Percentiles rank a stretch among this genome's conserved stretches.
Conservation (phyloP, 2,329 filamentous ascomycete genomes). For the Xylariales sp. region DNA sequence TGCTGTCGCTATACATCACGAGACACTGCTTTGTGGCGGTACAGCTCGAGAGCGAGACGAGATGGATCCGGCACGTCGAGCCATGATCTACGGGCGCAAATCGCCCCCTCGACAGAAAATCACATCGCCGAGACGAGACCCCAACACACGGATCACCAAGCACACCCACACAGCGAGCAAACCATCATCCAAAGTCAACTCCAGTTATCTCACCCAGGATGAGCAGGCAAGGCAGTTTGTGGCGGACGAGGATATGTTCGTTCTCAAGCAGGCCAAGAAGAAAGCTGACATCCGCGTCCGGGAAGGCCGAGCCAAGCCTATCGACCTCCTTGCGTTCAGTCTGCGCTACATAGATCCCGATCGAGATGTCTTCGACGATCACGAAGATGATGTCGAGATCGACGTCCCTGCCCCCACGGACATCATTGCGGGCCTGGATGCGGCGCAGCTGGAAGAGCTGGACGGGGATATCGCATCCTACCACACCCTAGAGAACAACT, state of each 20-base stretch:
- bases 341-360: conserved; percentile 83
- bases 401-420: conserved; percentile 75
- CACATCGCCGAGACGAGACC: conserved; percentile 51
- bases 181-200: conserved; percentile 22
- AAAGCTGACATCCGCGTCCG: conserved; percentile 94
- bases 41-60: too few relatives aligned
- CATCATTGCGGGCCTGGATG: conserved; percentile 70
- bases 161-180: conserved; percentile 27
- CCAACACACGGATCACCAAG: conserved; percentile 54
- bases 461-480: conserved; percentile 81
- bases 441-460: conserved; percentile 66
- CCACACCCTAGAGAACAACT: conserved; percentile 72
- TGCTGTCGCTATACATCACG: too few relatives aligned
- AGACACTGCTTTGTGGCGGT: too few relatives aligned
- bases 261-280: conserved; percentile 94
- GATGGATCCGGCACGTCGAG: conserved; percentile 53
- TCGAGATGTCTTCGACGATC: conserved; percentile 80
- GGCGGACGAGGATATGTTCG: conserved; percentile 92
- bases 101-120: conserved; percentile 44
- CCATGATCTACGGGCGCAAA: conserved; percentile 47
- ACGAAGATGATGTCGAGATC: conserved; percentile 67
- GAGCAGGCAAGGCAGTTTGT: conserved; percentile 81
- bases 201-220: conserved; percentile 61
- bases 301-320: conserved; percentile 83
- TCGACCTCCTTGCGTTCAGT: conserved; percentile 91